phyloP scores from a whole-genome alignment of 202 grass and related monocot species.

The Elaeis oleifera region DNA sequence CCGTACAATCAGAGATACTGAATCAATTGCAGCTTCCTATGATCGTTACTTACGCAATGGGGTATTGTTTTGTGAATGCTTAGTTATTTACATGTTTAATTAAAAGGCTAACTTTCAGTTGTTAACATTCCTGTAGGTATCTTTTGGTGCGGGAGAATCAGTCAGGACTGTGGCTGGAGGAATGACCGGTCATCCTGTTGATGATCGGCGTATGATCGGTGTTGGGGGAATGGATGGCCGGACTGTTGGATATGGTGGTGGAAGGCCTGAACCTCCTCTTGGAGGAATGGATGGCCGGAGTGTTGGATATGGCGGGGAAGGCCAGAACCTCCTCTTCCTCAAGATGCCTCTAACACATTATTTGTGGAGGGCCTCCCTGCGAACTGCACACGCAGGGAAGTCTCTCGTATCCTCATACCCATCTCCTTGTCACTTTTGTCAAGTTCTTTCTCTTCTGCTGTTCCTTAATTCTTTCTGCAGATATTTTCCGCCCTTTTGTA shows the following conservation, averaged over 20 bases:
- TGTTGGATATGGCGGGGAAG: conserved; percentile 55
- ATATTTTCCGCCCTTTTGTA: conserved; percentile 97
- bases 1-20: conserved; percentile 60
- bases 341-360: conserved; percentile 89
- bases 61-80: conserved; percentile 36
- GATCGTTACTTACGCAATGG: conserved; percentile 89
- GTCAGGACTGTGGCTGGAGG: conserved; percentile 43
- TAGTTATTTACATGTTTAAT: conserved; percentile 1
- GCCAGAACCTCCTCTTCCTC: conserved; percentile 65
- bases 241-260: conserved; percentile 54
- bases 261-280: conserved; percentile 54
- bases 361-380: conserved; percentile 90
- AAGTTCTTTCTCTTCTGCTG: neutral
- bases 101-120: conserved; percentile 7
- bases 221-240: conserved; percentile 46
- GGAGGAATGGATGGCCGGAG: conserved; percentile 49
- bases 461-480: conserved; percentile 51
- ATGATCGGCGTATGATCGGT: conserved; percentile 45
- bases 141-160: conserved; percentile 40
- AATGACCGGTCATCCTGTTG: conserved; percentile 57
- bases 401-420: conserved; percentile 87
- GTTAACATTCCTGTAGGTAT: conserved; percentile 33
- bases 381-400: conserved; percentile 78
- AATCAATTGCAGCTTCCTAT: conserved; percentile 74
- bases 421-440: neutral